These are phyloP conservation scores for Rhizophora mangle DNA, from an alignment of 345 rosid genomes.

Conservation along the genomic window DNA sequence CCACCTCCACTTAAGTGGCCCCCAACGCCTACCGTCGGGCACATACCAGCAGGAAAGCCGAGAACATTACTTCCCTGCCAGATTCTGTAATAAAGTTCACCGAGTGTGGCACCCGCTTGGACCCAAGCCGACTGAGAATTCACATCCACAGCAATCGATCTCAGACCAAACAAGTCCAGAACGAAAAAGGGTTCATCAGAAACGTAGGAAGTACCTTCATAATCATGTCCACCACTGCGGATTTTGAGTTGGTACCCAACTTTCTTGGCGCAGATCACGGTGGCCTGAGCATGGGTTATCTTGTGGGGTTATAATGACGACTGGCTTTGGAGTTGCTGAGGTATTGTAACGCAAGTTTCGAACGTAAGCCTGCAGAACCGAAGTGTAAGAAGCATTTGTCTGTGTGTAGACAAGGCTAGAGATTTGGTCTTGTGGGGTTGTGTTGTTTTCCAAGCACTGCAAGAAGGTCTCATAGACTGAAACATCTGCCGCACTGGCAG, in stretches of 20 bases:
- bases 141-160: slow-evolving; percentile 31
- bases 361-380: slow-evolving; percentile 49
- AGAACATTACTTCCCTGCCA: slow-evolving; percentile 40
- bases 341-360: slow-evolving; percentile 57
- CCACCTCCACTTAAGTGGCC: slow-evolving; percentile 67
- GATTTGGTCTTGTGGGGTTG: slow-evolving; percentile 18
- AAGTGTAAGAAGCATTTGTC: slow-evolving; percentile 36
- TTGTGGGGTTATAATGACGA: slow-evolving; percentile 51
- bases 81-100: slow-evolving; percentile 47
- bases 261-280: slow-evolving; percentile 49
- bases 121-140: slow-evolving; percentile 44
- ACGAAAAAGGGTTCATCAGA: slow-evolving; percentile 49
- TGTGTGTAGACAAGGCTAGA: slow-evolving; percentile 36
- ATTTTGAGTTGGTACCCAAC: slow-evolving; percentile 42
- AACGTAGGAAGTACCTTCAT: slow-evolving; percentile 51
- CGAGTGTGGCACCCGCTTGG: slow-evolving; percentile 49
- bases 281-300: slow-evolving; percentile 49
- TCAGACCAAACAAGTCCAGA: slow-evolving; percentile 51
- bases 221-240: slow-evolving; percentile 66
- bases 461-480: slow-evolving; percentile 36
- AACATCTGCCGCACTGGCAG: slow-evolving; percentile 17
- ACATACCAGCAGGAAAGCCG: slow-evolving; percentile 59
- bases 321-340: slow-evolving; percentile 44
- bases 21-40: slow-evolving; percentile 68
- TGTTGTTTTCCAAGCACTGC: slow-evolving; percentile 38